phyloP scores from a whole-genome alignment of 2,329 filamentous ascomycete genomes.

The Raffaelea arxii region DNA sequence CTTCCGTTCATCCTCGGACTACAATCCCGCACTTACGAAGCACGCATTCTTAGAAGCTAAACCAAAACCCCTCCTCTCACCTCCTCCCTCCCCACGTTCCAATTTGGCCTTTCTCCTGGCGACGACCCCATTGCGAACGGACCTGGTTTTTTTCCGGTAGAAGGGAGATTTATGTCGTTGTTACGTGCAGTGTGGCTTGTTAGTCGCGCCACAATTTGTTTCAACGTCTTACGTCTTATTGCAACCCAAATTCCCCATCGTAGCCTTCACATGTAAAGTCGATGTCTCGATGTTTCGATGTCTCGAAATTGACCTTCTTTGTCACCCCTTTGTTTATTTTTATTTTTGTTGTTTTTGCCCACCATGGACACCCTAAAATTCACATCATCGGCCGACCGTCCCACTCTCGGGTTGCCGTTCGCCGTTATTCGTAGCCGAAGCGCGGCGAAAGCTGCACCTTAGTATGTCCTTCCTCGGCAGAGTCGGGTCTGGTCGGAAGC shows the following conservation, averaged over 20 bases:
- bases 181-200: neutral
- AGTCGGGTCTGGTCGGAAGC: neutral
- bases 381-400: too few relatives aligned
- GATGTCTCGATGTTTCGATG: too few relatives aligned
- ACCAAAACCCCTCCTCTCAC: too few relatives aligned
- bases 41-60: too few relatives aligned
- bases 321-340: neutral
- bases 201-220: neutral
- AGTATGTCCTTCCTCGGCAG: neutral
- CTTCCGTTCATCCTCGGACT: neutral
- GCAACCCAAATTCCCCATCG: too few relatives aligned
- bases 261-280: too few relatives aligned
- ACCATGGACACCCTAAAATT: too few relatives aligned
- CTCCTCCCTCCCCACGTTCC: neutral
- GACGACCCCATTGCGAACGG: too few relatives aligned
- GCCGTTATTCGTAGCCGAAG: neutral
- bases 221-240: too few relatives aligned
- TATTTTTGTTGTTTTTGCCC: neutral
- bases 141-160: neutral
- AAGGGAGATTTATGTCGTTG: neutral
- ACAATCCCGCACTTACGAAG: neutral
- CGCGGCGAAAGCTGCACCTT: neutral
- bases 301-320: too few relatives aligned
- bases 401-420: neutral
- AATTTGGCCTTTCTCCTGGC: neutral